Evolutionary conservation across 805 yeast species (phyloP).

Genomic region (Tetrapisispora phaffii): DNA sequence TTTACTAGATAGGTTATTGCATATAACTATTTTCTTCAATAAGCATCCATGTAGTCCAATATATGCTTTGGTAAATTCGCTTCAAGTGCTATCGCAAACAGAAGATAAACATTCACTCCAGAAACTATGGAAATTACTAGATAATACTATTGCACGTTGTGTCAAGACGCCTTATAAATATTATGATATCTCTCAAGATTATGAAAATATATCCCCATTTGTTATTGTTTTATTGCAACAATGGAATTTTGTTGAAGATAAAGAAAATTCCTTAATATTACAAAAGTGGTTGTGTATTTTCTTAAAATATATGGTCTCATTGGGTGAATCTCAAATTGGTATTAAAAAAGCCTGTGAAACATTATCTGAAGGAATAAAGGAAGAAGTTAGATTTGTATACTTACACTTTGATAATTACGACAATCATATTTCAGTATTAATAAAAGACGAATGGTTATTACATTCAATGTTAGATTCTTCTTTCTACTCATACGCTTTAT

Average conservation of each 20-base stretch:
- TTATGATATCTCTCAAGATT: conserved; percentile 43
- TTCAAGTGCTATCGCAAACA: conserved; percentile 20
- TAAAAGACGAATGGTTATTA: conserved; percentile 12
- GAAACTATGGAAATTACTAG: conserved; percentile 54
- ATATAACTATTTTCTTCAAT: conserved; percentile 47
- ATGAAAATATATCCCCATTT: conserved; percentile 44
- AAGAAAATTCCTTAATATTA: conserved; percentile 14
- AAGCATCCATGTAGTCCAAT: conserved; percentile 45
- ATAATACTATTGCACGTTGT: conserved; percentile 65
- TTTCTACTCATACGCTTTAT: conserved; percentile 30
- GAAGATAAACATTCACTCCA: conserved; percentile 11
- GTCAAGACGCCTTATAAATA: conserved; percentile 76
- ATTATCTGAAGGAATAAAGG: conserved; percentile 4
- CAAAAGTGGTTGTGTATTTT: conserved; percentile 44
- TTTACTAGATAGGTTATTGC: conserved; percentile 41
- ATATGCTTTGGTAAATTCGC: conserved; percentile 42
- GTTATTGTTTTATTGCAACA: conserved; percentile 58
- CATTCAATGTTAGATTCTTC: conserved; percentile 14
- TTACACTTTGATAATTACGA: conserved; percentile 15
- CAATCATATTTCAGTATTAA: neutral
- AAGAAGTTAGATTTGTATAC: conserved; percentile 6
- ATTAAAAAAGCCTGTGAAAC: conserved; percentile 6
- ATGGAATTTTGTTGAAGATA: conserved; percentile 41
- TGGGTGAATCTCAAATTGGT: conserved; percentile 48
- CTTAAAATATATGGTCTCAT: conserved; percentile 37